Evolutionary conservation across 2,329 filamentous ascomycete genomes (phyloP).

Genomic region (Fusarium falciforme): DNA sequence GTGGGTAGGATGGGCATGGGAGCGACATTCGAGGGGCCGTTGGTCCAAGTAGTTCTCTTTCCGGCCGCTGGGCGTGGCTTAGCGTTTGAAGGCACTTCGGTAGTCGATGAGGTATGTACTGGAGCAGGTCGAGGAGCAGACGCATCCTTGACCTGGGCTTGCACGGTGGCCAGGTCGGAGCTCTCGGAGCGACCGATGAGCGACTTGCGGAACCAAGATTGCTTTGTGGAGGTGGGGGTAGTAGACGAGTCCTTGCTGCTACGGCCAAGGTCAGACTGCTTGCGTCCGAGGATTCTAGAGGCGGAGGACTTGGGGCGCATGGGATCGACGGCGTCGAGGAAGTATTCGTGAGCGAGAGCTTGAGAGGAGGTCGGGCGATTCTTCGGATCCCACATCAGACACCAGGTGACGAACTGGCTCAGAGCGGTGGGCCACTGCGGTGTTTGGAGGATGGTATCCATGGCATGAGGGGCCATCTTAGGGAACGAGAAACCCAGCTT

Average conservation of each 20-base stretch:
- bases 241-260: slow-evolving; percentile 70
- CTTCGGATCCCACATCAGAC: slow-evolving; percentile 98
- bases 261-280: slow-evolving; percentile 85
- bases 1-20: slow-evolving; percentile 97
- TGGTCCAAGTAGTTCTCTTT: slow-evolving; percentile 95
- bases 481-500: slow-evolving; percentile 99
- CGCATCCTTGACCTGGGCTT: slow-evolving; percentile 60
- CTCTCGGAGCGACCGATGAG: slow-evolving; percentile 84
- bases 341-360: slow-evolving; percentile 96
- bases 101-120: slow-evolving; percentile 54
- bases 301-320: slow-evolving; percentile 89
- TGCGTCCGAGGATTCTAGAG: slow-evolving; percentile 85
- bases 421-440: slow-evolving; percentile 93
- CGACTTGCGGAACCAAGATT: slow-evolving; percentile 97
- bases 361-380: slow-evolving; percentile 90
- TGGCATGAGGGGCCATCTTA: slow-evolving; percentile 97
- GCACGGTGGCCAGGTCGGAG: slow-evolving; percentile 67
- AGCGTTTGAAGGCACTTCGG: slow-evolving; percentile 52
- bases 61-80: slow-evolving; percentile 61
- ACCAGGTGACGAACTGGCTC: slow-evolving; percentile 96
- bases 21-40: slow-evolving; percentile 80
- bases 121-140: slow-evolving; percentile 58
- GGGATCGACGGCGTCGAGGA: slow-evolving; percentile 90
- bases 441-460: slow-evolving; percentile 91
- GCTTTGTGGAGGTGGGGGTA: slow-evolving; percentile 79